phyloP scores from a whole-genome alignment of 441 rosid genomes.

The Gossypium lobatum region DNA sequence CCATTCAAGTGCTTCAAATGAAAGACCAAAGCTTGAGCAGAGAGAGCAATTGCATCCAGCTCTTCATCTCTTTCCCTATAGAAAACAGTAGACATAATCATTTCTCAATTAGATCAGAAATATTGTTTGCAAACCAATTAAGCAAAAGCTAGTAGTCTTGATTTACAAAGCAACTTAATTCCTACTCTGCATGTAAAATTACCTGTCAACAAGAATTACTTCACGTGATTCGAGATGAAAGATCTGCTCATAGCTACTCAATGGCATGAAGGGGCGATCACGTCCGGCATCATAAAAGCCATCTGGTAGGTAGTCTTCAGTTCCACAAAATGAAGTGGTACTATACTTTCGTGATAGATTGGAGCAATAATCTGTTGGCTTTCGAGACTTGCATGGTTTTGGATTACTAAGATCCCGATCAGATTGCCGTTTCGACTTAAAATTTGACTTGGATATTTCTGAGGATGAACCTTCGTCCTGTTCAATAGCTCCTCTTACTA shows the following conservation, averaged over 20 bases:
- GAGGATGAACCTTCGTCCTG: slow-evolving; percentile 42
- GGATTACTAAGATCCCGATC: slow-evolving; percentile 76
- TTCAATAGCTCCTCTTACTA: slow-evolving; percentile 23
- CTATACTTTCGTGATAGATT: slow-evolving; percentile 57
- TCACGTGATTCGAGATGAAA: slow-evolving; percentile 79
- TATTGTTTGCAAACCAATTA: not conserved
- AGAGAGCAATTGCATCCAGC: slow-evolving; percentile 67
- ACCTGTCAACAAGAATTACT: slow-evolving; percentile 98
- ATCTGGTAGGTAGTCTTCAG: slow-evolving; percentile 69
- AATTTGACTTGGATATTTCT: slow-evolving; percentile 30
- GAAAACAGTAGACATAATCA: slow-evolving; percentile 15
- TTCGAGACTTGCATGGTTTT: slow-evolving; percentile 73
- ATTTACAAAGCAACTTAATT: slow-evolving; percentile 2
- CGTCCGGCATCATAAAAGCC: slow-evolving; percentile 99
- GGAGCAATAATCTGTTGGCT: slow-evolving; percentile 42
- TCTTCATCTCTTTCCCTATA: slow-evolving; percentile 76
- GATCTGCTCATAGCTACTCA: slow-evolving; percentile 51
- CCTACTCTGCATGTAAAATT: slow-evolving; percentile 9
- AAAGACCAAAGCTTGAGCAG: slow-evolving; percentile 62
- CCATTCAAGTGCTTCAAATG: slow-evolving; percentile 49
- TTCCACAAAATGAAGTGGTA: slow-evolving; percentile 62
- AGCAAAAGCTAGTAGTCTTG: not conserved
- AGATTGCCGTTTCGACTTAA: slow-evolving; percentile 63
- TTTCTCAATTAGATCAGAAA: not conserved
- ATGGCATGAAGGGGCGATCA: slow-evolving; percentile 75